Evolutionary conservation across 371 early-diverging fungal species (phyloP), one percentile per base, ranked within the genome.

Genomic region (Encephalitozoon intestinalis): DNA sequence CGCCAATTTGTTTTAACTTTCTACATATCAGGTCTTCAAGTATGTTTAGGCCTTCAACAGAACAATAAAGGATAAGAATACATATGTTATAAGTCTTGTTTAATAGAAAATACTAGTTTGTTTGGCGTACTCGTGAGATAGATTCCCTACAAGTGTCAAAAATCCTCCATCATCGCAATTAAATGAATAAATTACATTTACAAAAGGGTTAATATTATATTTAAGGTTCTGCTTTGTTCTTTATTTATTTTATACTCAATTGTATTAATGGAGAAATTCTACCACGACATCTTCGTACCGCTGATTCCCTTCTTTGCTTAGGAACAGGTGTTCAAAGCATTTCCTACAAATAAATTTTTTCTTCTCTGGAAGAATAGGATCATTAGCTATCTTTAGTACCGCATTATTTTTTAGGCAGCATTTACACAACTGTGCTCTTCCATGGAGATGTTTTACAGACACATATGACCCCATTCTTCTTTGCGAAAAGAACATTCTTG

Each of bases 371-470:
- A 58, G 34, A 12, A 58, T 58, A 15, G 58, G 58, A 28, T 58
- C 58, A 34, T 58, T 58, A 30, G 6, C 15, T 4, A 58, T 21
- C 34, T 31, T 58, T 28, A 58, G 5, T n/a, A 31, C 58, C 21
- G 58, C 58, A 34, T 58, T 58, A 18, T 37, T 58, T 5, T 58
- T 58, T 21, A 58, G 30, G 12, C 58, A 58, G 5, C 58, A 58
- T 11, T 58, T 58, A 28, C 58, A 58, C 28, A 58, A n/a, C 28
- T 58, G 58, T 2, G 58, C 58, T 11, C 58, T 58, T 58, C 58
- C 58, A 34, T 34, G 4, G 15, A 58, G 34, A n/a, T 21, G 30
- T 5, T 58, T 58, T 7, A 58, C 31, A 18, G 58, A 58, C 15
- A 31, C 1, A 58, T 58, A 58, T 28, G 34, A 18, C 6, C 37